These are phyloP conservation scores for Metschnikowia proteae DNA, from an alignment of 805 yeast genomes.

Conservation along the genomic window DNA sequence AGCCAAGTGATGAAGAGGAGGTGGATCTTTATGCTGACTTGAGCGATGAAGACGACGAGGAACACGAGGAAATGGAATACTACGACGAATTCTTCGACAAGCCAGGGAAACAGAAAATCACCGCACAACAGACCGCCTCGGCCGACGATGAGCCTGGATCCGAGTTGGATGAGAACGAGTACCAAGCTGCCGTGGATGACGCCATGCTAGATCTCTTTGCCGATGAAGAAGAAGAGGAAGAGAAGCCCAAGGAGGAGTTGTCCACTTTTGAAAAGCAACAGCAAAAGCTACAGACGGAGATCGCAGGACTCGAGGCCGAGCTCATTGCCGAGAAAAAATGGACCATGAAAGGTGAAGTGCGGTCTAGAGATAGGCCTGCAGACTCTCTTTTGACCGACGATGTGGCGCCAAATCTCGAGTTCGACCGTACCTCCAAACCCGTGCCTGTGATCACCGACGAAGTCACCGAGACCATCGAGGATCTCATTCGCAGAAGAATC, in stretches of 20 bases:
- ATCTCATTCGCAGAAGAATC: slow-evolving; percentile 80
- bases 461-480: slow-evolving; percentile 82
- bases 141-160: slow-evolving; percentile 27
- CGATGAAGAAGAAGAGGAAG: slow-evolving; percentile 27
- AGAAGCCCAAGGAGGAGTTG: slow-evolving; percentile 32
- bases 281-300: slow-evolving; percentile 68
- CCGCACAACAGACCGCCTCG: slow-evolving; percentile 31
- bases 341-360: slow-evolving; percentile 92
- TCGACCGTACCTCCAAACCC: slow-evolving; percentile 91
- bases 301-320: slow-evolving; percentile 75
- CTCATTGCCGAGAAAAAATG: slow-evolving; percentile 87
- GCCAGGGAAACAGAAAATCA: slow-evolving; percentile 28
- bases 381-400: slow-evolving; percentile 78
- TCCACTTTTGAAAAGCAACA: slow-evolving; percentile 86
- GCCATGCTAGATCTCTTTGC: slow-evolving; percentile 64
- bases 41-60: slow-evolving; percentile 31
- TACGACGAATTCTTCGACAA: slow-evolving; percentile 66
- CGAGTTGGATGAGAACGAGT: slow-evolving; percentile 55
- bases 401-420: slow-evolving; percentile 58
- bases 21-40: slow-evolving; percentile 40
- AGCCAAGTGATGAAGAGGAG: slow-evolving; percentile 30
- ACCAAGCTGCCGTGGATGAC: slow-evolving; percentile 54
- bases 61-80: slow-evolving; percentile 48
- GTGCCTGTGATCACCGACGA: slow-evolving; percentile 93
- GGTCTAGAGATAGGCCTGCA: slow-evolving; percentile 72